Evolutionary conservation across 1,139 yeast species (phyloP).

Genomic region (Trichomonascaceae sp.): DNA sequence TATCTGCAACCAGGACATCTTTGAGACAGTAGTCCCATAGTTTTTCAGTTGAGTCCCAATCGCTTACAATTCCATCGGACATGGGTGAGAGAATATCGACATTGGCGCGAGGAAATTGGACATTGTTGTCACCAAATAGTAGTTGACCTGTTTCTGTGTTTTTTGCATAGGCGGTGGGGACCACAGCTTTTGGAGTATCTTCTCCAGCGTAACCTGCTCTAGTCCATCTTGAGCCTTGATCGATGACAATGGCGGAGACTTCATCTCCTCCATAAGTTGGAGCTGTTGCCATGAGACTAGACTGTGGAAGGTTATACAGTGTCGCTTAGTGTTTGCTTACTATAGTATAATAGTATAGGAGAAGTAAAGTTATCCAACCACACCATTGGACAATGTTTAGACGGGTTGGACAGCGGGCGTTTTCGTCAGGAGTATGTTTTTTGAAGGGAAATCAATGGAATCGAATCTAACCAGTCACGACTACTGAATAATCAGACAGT

Average conservation of each 20-base stretch:
- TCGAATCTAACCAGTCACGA: no score
- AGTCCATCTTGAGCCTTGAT: slow-evolving; percentile 77
- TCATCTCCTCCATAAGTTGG: slow-evolving; percentile 61
- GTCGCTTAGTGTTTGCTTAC: no score
- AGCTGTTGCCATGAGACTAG: no score
- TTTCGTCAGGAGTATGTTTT: no score
- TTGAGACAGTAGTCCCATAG: slow-evolving; percentile 27
- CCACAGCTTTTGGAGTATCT: slow-evolving; percentile 68
- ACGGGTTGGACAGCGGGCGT: no score
- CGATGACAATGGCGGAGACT: slow-evolving; percentile 80
- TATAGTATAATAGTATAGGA: no score
- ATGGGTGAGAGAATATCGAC: slow-evolving; percentile 25
- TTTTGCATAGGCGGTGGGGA: slow-evolving; percentile 37
- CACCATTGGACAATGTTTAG: no score
- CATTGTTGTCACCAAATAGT: slow-evolving; percentile 22
- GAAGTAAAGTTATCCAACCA: no score
- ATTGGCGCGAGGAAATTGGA: slow-evolving; percentile 21
- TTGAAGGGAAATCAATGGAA: no score
- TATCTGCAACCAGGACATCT: slow-evolving; percentile 36
- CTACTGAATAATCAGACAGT: no score
- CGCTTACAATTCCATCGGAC: slow-evolving; percentile 26
- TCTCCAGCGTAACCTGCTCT: slow-evolving; percentile 92
- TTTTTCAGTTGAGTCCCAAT: slow-evolving; percentile 32
- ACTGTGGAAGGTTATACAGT: no score
- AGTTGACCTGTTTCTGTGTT: slow-evolving; percentile 4